Conservation (phyloP, 2,329 filamentous ascomycete genomes). For the Trichocomaceae sp. region DNA sequence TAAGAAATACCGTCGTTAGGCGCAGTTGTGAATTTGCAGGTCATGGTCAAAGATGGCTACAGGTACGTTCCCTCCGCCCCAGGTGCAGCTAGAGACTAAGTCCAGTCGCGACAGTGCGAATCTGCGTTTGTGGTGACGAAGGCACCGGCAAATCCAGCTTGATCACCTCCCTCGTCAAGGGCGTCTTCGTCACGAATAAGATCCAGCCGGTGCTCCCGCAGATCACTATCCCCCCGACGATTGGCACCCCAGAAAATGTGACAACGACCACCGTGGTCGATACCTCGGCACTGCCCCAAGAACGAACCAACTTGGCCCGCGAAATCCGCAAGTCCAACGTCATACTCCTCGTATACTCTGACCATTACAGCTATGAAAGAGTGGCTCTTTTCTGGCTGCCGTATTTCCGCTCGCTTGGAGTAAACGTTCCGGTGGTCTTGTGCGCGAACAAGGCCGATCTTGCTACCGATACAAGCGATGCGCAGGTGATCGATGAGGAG, state of each 20-base stretch:
- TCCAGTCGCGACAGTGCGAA: constrained; percentile 56
- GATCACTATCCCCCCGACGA: constrained; percentile 87
- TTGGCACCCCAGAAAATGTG: constrained; percentile 92
- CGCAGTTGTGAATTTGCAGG: neutral
- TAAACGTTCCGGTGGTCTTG: constrained; percentile 94
- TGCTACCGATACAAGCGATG: constrained; percentile 63
- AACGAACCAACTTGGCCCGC: constrained; percentile 80
- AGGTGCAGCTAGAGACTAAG: neutral
- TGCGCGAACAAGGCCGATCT: constrained; percentile 98
- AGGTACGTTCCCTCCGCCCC: constrained; percentile 4
- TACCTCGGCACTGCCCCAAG: constrained; percentile 89
- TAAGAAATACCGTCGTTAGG: neutral
- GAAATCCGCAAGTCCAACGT: constrained; percentile 97
- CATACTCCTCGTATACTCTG: constrained; percentile 92
- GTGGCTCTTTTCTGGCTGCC: constrained; percentile 98
- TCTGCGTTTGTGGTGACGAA: constrained; percentile 95
- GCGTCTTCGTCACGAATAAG: constrained; percentile 91
- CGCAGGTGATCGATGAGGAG: constrained; percentile 88
- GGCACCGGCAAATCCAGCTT: constrained; percentile 89
- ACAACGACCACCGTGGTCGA: constrained; percentile 90
- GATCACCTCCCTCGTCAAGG: constrained; percentile 92
- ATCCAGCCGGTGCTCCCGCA: constrained; percentile 91
- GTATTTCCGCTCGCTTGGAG: constrained; percentile 93
- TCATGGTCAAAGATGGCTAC: constrained; percentile 12
- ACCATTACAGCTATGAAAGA: constrained; percentile 97